Evolutionary conservation across 1,284 basidiomycete species (phyloP).

Genomic region (Bjerkandera adusta): DNA sequence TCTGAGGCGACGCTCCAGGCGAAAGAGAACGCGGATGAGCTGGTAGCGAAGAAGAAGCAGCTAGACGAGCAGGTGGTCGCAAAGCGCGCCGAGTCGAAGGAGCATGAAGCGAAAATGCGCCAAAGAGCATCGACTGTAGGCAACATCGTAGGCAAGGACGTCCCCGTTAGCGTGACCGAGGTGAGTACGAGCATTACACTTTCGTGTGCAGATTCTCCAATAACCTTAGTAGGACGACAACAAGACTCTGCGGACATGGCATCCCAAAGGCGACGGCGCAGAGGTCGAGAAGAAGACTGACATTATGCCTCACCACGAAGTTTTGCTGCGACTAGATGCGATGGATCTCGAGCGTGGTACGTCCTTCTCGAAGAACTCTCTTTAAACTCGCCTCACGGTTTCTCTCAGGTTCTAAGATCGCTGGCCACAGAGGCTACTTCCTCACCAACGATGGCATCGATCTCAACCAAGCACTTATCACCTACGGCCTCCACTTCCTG

Average conservation of each 20-base stretch:
- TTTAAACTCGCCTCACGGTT: not conserved
- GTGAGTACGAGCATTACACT: conserved; percentile 40
- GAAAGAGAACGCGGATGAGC: conserved; percentile 88
- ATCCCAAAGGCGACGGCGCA: conserved; percentile 76
- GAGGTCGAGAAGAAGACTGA: conserved; percentile 60
- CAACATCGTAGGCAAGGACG: conserved; percentile 89
- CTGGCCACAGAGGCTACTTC: conserved; percentile 96
- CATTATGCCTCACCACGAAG: conserved; percentile 96
- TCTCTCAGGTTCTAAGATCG: conserved; percentile 78
- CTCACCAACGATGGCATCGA: conserved; percentile 95
- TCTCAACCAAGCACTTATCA: conserved; percentile 95
- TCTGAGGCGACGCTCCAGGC: conserved; percentile 46
- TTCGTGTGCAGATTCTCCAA: not conserved
- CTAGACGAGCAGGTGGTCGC: conserved; percentile 80
- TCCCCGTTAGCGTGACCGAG: conserved; percentile 88
- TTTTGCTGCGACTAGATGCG: conserved; percentile 88
- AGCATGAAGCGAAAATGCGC: conserved; percentile 79
- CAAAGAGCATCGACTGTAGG: conserved; percentile 83
- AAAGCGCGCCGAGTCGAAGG: conserved; percentile 74
- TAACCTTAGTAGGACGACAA: conserved; percentile 77
- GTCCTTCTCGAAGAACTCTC: conserved; percentile 10
- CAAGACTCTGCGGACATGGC: conserved; percentile 77
- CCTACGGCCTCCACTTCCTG: conserved; percentile 94
- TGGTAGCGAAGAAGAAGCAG: conserved; percentile 77
- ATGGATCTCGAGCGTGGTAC: conserved; percentile 95